Evolutionary conservation across 1,284 basidiomycete species (phyloP).

Genomic region (Ganoderma leucocontextum): DNA sequence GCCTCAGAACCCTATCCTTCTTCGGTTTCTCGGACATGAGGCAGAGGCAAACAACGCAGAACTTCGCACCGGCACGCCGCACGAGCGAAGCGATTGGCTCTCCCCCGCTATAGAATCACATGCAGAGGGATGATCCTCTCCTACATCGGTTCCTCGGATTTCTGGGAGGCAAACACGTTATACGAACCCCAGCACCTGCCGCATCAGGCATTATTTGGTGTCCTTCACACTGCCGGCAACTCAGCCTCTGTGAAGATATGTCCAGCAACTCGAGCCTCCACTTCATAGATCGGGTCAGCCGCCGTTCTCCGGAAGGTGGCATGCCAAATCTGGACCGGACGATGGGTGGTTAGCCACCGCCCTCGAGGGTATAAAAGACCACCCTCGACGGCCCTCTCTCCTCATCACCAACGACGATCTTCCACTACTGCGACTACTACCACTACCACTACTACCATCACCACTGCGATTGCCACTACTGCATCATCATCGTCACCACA

Average conservation of each 20-base stretch:
- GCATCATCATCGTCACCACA: background rate
- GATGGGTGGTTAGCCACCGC: background rate
- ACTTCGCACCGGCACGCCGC: background rate
- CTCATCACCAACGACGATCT: conserved; percentile 2
- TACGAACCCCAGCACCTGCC: background rate
- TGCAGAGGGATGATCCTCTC: background rate
- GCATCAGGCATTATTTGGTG: background rate
- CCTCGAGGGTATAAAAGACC: background rate
- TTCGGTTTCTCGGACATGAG: background rate
- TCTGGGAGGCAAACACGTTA: background rate
- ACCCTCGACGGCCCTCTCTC: background rate
- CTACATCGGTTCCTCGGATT: background rate
- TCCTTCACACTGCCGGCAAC: background rate
- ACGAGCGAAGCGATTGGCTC: background rate
- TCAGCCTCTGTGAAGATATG: background rate
- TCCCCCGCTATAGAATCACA: background rate
- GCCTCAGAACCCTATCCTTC: background rate
- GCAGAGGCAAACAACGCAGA: background rate
- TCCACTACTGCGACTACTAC: background rate
- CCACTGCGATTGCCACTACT: background rate
- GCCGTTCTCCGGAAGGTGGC: background rate
- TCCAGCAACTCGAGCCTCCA: background rate
- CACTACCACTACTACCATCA: background rate
- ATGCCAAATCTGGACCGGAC: background rate
- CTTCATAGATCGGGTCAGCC: background rate